phyloP scores from a whole-genome alignment of 495 filamentous ascomycete genomes.

The Annulohypoxylon stygium region DNA sequence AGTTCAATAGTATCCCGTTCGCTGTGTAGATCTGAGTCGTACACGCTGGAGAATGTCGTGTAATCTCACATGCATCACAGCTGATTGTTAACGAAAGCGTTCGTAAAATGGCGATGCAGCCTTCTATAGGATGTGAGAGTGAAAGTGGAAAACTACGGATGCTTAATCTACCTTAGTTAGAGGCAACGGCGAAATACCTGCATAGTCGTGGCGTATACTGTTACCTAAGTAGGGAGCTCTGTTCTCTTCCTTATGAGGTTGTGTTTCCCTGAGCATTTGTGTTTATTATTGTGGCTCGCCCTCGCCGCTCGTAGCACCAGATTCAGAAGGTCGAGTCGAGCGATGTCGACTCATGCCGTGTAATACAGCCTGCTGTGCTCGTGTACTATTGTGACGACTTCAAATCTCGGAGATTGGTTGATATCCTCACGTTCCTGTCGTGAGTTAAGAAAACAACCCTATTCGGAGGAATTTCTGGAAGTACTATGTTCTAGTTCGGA shows the following conservation, averaged over 20 bases:
- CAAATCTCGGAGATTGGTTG: constrained; percentile 33
- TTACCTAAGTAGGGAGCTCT: background rate
- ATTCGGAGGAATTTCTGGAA: constrained; percentile 31
- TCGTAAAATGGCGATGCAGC: constrained; percentile 15
- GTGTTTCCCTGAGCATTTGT: background rate
- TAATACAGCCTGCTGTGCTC: constrained; percentile 29
- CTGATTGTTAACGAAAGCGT: background rate
- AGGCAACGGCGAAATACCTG: background rate
- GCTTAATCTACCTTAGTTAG: background rate
- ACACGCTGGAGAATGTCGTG: constrained; percentile 11
- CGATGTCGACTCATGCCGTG: constrained; percentile 2
- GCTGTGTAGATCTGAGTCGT: background rate
- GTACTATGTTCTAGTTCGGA: background rate
- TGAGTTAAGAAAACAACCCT: constrained; percentile 27
- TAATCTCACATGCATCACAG: constrained; percentile 15
- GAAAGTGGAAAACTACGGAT: background rate
- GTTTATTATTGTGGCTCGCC: background rate
- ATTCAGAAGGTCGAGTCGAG: constrained; percentile 28
- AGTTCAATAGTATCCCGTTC: background rate
- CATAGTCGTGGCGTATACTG: background rate
- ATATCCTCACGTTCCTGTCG: constrained; percentile 35
- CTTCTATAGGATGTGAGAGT: background rate
- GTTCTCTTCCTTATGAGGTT: background rate
- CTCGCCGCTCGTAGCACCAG: constrained; percentile 17
- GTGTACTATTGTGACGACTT: constrained; percentile 30